A percentile compares a stretch with the other conserved stretches of the same genome.
These are phyloP conservation scores for Haplosporangium sp. DNA, from an alignment of 371 early-diverging fungal species.

Conservation along the genomic window DNA sequence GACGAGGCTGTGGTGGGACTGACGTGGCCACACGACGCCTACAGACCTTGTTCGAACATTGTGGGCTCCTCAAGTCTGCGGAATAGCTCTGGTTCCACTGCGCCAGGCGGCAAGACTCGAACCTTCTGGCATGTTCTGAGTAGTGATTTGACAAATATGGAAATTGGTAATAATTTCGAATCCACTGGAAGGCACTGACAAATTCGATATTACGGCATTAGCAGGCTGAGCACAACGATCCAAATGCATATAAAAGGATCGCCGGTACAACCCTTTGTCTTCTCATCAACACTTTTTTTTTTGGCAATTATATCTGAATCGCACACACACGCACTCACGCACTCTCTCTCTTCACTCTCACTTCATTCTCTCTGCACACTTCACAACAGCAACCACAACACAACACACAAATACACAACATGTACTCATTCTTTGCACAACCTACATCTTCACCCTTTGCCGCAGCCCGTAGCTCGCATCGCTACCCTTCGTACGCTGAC, in stretches of 20 bases:
- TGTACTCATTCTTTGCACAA: constrained; percentile 32
- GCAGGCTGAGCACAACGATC: not conserved
- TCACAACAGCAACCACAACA: not conserved
- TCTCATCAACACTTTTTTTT: constrained; percentile 2
- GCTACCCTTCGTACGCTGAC: not conserved
- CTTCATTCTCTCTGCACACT: not conserved
- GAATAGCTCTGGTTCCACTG: too few species aligned
- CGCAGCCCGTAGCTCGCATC: not conserved
- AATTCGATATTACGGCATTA: too few species aligned
- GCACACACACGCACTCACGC: not conserved
- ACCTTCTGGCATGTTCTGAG: constrained; percentile 7
- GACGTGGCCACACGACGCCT: too few species aligned
- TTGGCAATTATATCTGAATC: not conserved
- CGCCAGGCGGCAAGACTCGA: not conserved
- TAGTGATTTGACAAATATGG: constrained; percentile 3
- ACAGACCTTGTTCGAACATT: too few species aligned
- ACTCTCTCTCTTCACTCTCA: not conserved
- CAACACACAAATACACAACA: constrained; percentile 7
- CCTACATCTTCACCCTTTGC: constrained; percentile 12
- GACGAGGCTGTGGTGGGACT: too few species aligned
- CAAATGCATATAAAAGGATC: constrained; percentile 1
- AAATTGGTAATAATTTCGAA: not conserved
- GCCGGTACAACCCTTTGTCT: too few species aligned
- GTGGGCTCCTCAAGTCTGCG: too few species aligned
- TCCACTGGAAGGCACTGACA: constrained; percentile 9